Base-by-base conservation (phyloP, 352 stramenopile genomes). In the Phytopythium delawarense region DNA sequence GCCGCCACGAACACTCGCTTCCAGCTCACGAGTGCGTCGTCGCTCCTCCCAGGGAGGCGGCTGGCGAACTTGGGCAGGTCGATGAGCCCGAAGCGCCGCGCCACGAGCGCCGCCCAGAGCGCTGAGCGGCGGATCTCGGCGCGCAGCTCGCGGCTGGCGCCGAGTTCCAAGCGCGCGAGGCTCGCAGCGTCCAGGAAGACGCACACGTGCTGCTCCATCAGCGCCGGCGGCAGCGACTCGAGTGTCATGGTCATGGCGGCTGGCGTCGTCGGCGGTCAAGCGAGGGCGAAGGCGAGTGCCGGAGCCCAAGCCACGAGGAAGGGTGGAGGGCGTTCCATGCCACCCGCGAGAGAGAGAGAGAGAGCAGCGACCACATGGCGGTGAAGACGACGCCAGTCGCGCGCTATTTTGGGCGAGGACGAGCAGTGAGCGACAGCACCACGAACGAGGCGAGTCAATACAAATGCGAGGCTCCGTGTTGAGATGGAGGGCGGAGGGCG, bases 171-270 rank as follows among this genome's bases (percentile, higher is more conserved):
- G 4, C 70, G 69, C 15, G 61, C 61, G 23, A 87, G 69, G 32
- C 64, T 75, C 5, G 30, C 15, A 9, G 78, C 65, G 44, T 87
- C 76, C 42, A 88, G 68, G 60, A 72, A 88, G 30, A 69, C 63
- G 61, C 72, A 81, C 23, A 89, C 59, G 20, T 72, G 65, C 34
- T 53, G 59, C 65, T 85, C 72, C 28, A 87, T 61, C 21, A 88
- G 44, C 25, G 67, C 69, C 8, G 66, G 61, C 28, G 74, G 77
- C 9, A 87, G 55, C 23, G 67, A 44, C 11, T 76, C 40, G 39
- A 84, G 62, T 32, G 30, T 37, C 1, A 59, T 51, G 63, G 62
- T 64, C 46, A 35, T 35, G 23, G 53, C 13, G 18, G 23, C 23
- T 25, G 15, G 12, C 5, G 32, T 28, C 53, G 34, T 2, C 20